Percentiles rank a stretch among this genome's conserved stretches.
phyloP scores from a whole-genome alignment of 345 rosid species.

The Camelina laxa region DNA sequence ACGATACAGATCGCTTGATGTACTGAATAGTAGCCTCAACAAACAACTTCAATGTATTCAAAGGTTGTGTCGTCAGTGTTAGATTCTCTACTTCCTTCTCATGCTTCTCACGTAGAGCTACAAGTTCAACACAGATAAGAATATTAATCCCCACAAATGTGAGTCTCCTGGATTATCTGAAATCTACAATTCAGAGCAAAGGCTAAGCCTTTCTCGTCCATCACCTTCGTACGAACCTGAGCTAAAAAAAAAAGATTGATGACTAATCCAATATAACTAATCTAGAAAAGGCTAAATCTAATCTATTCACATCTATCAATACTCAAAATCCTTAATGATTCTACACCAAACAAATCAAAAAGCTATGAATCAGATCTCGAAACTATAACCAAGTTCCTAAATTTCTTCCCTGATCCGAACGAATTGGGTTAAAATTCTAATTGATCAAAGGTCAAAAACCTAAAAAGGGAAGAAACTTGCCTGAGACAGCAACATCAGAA shows the following conservation, averaged over 20 bases:
- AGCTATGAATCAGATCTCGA: constrained; percentile 30
- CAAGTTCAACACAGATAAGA: constrained; percentile 10
- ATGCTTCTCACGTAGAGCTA: constrained; percentile 69
- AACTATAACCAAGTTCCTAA: constrained; percentile 6
- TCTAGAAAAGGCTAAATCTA: not conserved
- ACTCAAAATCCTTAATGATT: not conserved
- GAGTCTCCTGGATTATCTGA: not conserved
- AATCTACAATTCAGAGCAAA: constrained; percentile 9
- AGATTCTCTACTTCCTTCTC: constrained; percentile 71
- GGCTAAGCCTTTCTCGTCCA: not conserved
- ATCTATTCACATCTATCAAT: not conserved
- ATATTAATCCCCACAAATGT: constrained; percentile 9
- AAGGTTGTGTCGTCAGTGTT: constrained; percentile 70
- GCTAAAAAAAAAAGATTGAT: not conserved
- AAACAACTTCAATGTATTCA: constrained; percentile 75
- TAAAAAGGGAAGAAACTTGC: constrained; percentile 27
- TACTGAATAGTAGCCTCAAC: constrained; percentile 63
- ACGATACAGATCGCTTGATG: constrained; percentile 51
- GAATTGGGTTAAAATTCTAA: not conserved
- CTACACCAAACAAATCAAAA: constrained; percentile 9
- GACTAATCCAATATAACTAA: constrained; percentile 1
- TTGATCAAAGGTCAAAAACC: not conserved
- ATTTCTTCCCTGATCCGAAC: not conserved
- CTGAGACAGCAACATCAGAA: constrained; percentile 43
- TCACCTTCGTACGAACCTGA: not conserved